Evolutionary conservation across 2,329 filamentous ascomycete genomes (phyloP).

Genomic region (Fragosphaeria purpurea): DNA sequence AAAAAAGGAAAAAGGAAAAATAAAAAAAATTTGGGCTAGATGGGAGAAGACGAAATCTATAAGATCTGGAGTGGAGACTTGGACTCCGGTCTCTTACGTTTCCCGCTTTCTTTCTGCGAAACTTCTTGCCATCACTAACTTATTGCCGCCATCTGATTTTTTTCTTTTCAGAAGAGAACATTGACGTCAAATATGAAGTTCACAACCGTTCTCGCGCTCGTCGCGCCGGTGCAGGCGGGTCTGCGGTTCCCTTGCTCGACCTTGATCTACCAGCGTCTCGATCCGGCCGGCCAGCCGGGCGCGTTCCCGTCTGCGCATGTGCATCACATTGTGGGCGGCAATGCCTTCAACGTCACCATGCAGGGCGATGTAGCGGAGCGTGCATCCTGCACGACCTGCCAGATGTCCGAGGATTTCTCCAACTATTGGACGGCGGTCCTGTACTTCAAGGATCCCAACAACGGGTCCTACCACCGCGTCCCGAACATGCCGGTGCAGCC

Average conservation of each 20-base stretch:
- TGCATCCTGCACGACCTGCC: slow-evolving; percentile 18
- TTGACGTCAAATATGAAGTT: slow-evolving; percentile 11
- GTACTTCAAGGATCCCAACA: slow-evolving; percentile 19
- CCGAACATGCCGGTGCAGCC: slow-evolving; percentile 13
- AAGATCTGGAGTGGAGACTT: too few species aligned
- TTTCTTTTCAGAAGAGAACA: too few species aligned
- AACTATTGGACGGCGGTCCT: slow-evolving; percentile 19
- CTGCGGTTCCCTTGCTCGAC: slow-evolving; percentile 20
- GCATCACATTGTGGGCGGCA: slow-evolving; percentile 16
- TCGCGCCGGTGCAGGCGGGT: slow-evolving; percentile 13
- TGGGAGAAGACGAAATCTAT: too few species aligned
- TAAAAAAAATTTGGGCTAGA: too few species aligned
- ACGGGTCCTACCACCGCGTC: slow-evolving; percentile 18
- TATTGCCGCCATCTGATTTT: too few species aligned
- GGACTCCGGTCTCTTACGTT: too few species aligned
- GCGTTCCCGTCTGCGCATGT: slow-evolving; percentile 14
- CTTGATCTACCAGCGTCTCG: slow-evolving; percentile 16
- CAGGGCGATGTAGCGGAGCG: slow-evolving; percentile 14
- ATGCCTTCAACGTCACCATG: slow-evolving; percentile 18
- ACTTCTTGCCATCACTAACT: too few species aligned
- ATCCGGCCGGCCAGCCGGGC: slow-evolving; percentile 15
- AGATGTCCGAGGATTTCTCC: slow-evolving; percentile 20
- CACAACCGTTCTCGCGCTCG: slow-evolving; percentile 4
- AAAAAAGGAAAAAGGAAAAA: too few species aligned
- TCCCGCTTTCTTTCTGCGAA: too few species aligned